Base-by-base conservation (phyloP, 1,284 basidiomycete species). In the Phellinidium pouzarii region DNA sequence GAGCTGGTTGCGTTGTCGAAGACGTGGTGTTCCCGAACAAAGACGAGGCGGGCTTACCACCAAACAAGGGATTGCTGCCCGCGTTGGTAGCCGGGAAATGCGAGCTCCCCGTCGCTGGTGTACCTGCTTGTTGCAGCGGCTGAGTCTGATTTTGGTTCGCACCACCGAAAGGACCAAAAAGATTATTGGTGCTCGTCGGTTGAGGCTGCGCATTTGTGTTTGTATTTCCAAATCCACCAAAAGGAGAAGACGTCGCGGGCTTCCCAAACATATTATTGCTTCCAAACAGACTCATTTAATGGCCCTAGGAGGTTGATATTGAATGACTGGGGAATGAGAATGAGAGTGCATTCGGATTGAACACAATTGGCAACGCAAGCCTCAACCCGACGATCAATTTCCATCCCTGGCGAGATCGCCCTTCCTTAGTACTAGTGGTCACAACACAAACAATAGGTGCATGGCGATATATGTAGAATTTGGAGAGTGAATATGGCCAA, bases 21-120 rank as follows among this genome's bases (percentile, higher is more conserved):
- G 8, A 29, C 19, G 45, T 44, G 23, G 54, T 25, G 36, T 36
- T 50, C 37, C 55, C 55, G 26, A 53, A 57, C 27, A 57, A 23
- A 27, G 50, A 52, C 23, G 50, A 22, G 14, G 55, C 20, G n/a
- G 55, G 55, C 23, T 57, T 57, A 12, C 52, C 55, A 1, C 54
- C 54, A 37, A 57, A 57, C 43, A 57, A 37, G 20, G 52, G 43
- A 26, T 53, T 57, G 7, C 41, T 29, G 4, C 7, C n/a, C 19
- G 50, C 37, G 14, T 41, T 53, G 6, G 22, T 19, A n/a, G 41
- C n/a, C 17, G 46, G 34, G 31, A 57, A 53, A 26, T 53, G 46
- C 8, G 55, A 50, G 7, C 31, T 42, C n/a, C 47, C 52, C 11
- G 38, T 38, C 6, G 29, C 19, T 5, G 47, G 19, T n/a, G 41